Evolutionary conservation across 1,284 basidiomycete genomes (phyloP).

Genomic region (Fomitopsis palustris): DNA sequence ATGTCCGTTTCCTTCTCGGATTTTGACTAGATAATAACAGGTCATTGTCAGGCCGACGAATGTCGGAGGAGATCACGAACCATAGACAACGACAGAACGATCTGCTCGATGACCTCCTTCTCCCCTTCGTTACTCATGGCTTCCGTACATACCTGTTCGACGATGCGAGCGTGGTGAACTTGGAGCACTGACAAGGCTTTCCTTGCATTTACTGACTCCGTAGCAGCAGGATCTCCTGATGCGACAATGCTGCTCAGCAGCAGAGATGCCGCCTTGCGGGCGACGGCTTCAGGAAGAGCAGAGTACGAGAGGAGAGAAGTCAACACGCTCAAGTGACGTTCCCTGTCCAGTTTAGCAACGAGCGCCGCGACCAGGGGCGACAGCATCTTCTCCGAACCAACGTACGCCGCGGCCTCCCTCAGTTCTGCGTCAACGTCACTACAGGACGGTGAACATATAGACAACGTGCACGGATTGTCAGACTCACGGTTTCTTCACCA

Average conservation of each 20-base stretch:
- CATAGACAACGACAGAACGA: conserved; percentile 52
- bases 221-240: neutral
- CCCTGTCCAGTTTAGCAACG: conserved; percentile 44
- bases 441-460: conserved; percentile 13
- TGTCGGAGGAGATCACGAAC: conserved; percentile 29
- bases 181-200: conserved; percentile 15
- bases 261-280: conserved; percentile 40
- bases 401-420: conserved; percentile 37
- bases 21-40: neutral
- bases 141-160: conserved; percentile 40
- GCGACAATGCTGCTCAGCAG: conserved; percentile 35
- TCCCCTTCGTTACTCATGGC: conserved; percentile 34
- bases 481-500: conserved; percentile 46
- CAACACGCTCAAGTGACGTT: conserved; percentile 35
- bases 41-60: neutral
- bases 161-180: conserved; percentile 43
- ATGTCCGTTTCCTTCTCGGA: conserved; percentile 31
- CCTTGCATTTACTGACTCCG: neutral
- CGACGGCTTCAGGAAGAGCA: conserved; percentile 36
- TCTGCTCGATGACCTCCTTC: conserved; percentile 43
- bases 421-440: conserved; percentile 53
- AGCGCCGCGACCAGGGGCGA: conserved; percentile 47
- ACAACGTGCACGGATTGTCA: conserved; percentile 12
- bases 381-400: conserved; percentile 59
- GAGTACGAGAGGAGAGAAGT: conserved; percentile 41